phyloP scores from a whole-genome alignment of 257 asterid genomes.

The Anisodus acutangulus region DNA sequence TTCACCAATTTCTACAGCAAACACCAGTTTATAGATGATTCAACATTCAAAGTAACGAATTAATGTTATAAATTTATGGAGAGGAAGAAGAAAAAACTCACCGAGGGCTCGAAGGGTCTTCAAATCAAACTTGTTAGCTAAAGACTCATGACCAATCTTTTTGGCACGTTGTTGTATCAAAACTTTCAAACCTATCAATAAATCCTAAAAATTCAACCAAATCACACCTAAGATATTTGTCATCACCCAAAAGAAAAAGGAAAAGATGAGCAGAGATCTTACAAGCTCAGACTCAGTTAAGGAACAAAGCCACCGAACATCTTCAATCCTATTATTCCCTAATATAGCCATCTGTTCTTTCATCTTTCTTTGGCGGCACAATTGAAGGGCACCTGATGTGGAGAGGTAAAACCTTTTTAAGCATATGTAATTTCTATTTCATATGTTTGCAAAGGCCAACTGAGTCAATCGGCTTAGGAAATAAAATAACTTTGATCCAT shows the following conservation, averaged over 20 bases:
- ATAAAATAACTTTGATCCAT: not conserved
- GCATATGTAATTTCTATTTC: not conserved
- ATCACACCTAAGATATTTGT: not conserved
- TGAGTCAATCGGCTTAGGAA: not conserved
- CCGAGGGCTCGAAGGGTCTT: constrained; percentile 61
- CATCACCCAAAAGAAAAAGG: not conserved
- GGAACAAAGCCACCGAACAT: constrained; percentile 84
- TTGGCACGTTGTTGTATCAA: constrained; percentile 67
- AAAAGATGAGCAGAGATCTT: constrained; percentile 26
- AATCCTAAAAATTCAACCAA: constrained; percentile 50
- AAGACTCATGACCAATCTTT: constrained; percentile 53
- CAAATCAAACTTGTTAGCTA: constrained; percentile 63
- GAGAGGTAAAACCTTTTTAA: not conserved
- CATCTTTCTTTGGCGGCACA: constrained; percentile 4
- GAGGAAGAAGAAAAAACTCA: constrained; percentile 38
- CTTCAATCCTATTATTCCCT: constrained; percentile 59
- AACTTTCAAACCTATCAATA: constrained; percentile 57
- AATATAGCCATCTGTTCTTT: constrained; percentile 19
- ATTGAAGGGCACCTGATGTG: constrained; percentile 13
- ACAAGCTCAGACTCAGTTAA: constrained; percentile 76
- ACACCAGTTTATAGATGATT: not conserved
- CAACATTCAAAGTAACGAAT: not conserved
- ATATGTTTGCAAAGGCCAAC: not conserved
- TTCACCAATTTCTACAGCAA: not conserved
- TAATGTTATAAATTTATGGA: not conserved